Percentiles rank a stretch among this genome's conserved stretches.
These are phyloP conservation scores for Calocybe gambosa DNA, from an alignment of 1,284 basidiomycete species.

Conservation along the genomic window DNA sequence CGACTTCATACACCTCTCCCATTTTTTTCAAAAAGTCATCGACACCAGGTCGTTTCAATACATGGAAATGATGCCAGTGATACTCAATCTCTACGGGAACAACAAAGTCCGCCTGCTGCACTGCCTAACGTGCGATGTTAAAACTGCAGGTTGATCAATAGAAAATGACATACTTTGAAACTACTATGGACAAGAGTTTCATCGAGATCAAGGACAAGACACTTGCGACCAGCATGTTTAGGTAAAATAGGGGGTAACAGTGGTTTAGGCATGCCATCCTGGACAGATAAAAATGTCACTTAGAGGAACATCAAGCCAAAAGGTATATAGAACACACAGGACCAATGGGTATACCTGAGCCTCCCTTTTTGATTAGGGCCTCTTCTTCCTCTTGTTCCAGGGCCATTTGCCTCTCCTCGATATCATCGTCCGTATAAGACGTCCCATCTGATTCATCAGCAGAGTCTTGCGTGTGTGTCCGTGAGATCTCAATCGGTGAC, in stretches of 20 bases:
- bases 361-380: conserved; percentile 39
- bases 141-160: conserved; percentile 5
- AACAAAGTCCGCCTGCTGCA: conserved; percentile 94
- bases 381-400: conserved; percentile 45
- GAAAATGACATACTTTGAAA: conserved; percentile 63
- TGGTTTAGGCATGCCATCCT: conserved; percentile 84
- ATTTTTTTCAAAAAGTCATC: conserved; percentile 95
- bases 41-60: conserved; percentile 97
- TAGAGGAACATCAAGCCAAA: background rate
- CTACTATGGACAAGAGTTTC: conserved; percentile 94
- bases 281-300: conserved; percentile 1
- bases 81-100: conserved; percentile 99
- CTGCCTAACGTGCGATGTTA: conserved; percentile 51
- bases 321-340: conserved; percentile 29
- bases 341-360: conserved; percentile 46
- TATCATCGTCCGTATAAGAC: conserved; percentile 41
- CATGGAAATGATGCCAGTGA: conserved; percentile 97
- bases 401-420: conserved; percentile 28
- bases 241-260: conserved; percentile 73
- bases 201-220: conserved; percentile 90
- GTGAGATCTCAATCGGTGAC: conserved; percentile 17
- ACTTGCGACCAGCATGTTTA: conserved; percentile 81
- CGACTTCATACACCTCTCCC: conserved; percentile 97
- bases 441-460: conserved; percentile 39
- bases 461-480: conserved; percentile 23